These are phyloP conservation scores for Fusarium sterilihyphosum DNA, from an alignment of 2,329 filamentous ascomycete genomes.

Conservation along the genomic window DNA sequence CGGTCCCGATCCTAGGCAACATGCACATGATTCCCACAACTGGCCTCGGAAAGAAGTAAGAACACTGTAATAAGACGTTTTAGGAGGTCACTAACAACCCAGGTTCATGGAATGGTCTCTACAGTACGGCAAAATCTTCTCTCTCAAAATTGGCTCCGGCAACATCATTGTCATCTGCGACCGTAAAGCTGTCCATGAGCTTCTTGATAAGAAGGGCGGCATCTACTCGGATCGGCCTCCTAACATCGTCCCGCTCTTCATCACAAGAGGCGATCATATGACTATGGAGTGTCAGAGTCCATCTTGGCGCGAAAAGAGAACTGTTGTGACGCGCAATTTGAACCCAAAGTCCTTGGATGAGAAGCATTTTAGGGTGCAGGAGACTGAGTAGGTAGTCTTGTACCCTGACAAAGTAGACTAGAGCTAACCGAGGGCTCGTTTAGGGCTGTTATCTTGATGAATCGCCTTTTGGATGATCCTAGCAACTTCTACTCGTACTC, in stretches of 20 bases:
- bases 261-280: not conserved
- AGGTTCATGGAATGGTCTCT: not conserved
- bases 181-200: not conserved
- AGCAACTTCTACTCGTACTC: not conserved
- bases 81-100: not conserved
- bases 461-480: not conserved
- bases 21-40: not conserved
- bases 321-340: not conserved
- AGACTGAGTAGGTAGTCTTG: not conserved
- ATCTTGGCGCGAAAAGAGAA: not conserved
- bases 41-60: not conserved
- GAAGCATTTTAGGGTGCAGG: not conserved
- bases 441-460: not conserved
- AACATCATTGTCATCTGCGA: not conserved
- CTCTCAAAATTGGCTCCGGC: not conserved
- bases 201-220: not conserved
- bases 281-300: not conserved
- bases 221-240: not conserved
- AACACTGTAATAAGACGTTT: accelerated
- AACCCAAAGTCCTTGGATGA: not conserved
- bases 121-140: not conserved
- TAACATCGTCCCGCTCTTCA: not conserved
- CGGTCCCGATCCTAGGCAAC: not conserved
- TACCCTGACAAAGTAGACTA: accelerated
- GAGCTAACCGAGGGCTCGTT: not conserved